phyloP scores from a whole-genome alignment of 106 monocot genomes.

The Acorus calamus region DNA sequence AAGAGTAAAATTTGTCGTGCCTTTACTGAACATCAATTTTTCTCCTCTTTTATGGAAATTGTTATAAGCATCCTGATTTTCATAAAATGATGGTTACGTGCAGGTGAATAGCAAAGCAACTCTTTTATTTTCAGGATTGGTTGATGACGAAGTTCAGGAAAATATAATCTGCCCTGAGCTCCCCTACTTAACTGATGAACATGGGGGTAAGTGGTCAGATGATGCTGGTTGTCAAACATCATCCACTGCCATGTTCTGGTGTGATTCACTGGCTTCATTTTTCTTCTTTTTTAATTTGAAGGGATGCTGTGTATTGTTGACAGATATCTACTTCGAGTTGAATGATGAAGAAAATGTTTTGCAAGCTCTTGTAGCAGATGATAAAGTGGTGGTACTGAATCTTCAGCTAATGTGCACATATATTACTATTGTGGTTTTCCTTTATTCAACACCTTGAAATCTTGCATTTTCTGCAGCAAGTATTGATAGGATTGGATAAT shows the following conservation, averaged over 20 bases:
- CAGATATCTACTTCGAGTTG: conserved; percentile 87
- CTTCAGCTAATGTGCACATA: neutral
- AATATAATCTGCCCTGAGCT: conserved; percentile 54
- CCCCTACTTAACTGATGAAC: conserved; percentile 78
- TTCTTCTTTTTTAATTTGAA: conserved; percentile 20
- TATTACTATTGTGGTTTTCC: conserved; percentile 1
- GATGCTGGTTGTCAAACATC: neutral
- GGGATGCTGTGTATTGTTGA: conserved; percentile 24
- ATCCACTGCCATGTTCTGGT: neutral
- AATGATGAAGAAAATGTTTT: conserved; percentile 45
- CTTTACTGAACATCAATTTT: too few relatives aligned
- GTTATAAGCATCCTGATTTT: neutral
- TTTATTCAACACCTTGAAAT: conserved; percentile 6
- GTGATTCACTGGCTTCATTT: conserved; percentile 2
- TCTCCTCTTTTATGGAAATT: neutral
- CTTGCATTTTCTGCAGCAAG: conserved; percentile 47
- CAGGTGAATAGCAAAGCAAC: conserved; percentile 77
- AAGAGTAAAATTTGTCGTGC: too few relatives aligned
- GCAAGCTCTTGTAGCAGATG: conserved; percentile 43
- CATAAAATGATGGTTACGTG: neutral
- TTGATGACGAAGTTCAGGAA: conserved; percentile 53
- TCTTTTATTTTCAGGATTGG: conserved; percentile 46
- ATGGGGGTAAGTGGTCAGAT: conserved; percentile 46
- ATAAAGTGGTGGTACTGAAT: conserved; percentile 57
- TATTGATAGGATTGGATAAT: conserved; percentile 72